Conservation (phyloP, 2,329 filamentous ascomycete species). For the Sarocladiaceae sp. region DNA sequence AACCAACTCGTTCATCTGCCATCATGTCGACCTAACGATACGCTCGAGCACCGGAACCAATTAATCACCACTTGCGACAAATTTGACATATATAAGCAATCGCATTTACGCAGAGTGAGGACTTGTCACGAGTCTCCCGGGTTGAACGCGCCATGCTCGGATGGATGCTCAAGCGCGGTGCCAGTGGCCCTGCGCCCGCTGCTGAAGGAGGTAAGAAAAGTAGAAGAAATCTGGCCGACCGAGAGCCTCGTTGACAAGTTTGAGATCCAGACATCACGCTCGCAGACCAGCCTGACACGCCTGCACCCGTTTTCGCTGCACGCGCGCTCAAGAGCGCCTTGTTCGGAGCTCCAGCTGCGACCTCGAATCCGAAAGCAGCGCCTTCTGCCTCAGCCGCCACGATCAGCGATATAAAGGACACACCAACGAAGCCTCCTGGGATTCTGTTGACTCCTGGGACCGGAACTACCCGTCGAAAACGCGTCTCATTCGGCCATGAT, state of each 20-base stretch:
- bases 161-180: conserved; percentile 51
- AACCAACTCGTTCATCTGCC: neutral
- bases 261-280: conserved; percentile 38
- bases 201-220: conserved; percentile 25
- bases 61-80: neutral
- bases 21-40: neutral
- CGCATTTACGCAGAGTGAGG: no score
- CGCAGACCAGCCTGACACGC: conserved; percentile 58
- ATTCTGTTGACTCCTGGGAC: conserved; percentile 64
- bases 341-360: conserved; percentile 52
- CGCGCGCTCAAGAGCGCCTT: conserved; percentile 60
- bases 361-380: neutral
- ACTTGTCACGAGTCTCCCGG: no score
- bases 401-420: conserved; percentile 29
- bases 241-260: neutral
- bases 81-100: no score
- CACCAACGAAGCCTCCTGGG: conserved; percentile 48
- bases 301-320: conserved; percentile 62
- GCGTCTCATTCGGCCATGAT: conserved; percentile 60
- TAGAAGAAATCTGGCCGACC: neutral
- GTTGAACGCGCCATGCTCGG: conserved; percentile 47
- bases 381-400: neutral
- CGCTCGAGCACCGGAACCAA: neutral
- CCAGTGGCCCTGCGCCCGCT: conserved; percentile 27
- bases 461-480: conserved; percentile 55